phyloP scores from a whole-genome alignment of 2,329 filamentous ascomycete species.

The Pseudopyrenochaeta lycopersici region DNA sequence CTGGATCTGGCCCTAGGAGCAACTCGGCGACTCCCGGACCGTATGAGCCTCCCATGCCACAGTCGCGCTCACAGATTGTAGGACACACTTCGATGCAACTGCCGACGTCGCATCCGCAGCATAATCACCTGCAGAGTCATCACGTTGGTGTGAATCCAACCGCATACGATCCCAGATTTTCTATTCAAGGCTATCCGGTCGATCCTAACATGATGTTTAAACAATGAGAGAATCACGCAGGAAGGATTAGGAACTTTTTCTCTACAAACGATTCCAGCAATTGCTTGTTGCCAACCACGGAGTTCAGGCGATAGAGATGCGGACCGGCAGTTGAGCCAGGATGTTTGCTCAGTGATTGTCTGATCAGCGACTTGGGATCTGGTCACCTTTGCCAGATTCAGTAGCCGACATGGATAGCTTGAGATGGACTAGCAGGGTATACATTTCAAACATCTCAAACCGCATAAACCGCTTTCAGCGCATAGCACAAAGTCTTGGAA shows the following conservation, averaged over 20 bases:
- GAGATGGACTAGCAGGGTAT: neutral
- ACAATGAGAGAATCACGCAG: slow-evolving; percentile 19
- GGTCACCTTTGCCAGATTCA: neutral
- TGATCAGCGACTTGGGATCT: neutral
- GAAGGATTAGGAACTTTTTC: neutral
- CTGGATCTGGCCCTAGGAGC: slow-evolving; percentile 41
- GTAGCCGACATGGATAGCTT: neutral
- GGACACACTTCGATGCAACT: slow-evolving; percentile 33
- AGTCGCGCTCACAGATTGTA: slow-evolving; percentile 34
- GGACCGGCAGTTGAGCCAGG: neutral
- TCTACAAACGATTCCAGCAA: neutral
- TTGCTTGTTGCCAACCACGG: neutral
- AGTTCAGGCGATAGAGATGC: neutral
- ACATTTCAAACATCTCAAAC: neutral
- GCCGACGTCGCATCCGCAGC: slow-evolving; percentile 35
- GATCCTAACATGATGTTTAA: slow-evolving; percentile 49
- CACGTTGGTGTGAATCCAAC: slow-evolving; percentile 40
- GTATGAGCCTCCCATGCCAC: slow-evolving; percentile 40
- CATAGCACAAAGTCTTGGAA: neutral
- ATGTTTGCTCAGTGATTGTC: neutral
- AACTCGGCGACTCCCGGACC: slow-evolving; percentile 46
- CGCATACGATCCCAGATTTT: slow-evolving; percentile 45
- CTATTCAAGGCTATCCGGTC: slow-evolving; percentile 43
- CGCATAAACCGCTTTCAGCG: neutral
- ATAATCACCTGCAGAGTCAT: slow-evolving; percentile 41